Evolutionary conservation across 2,329 filamentous ascomycete genomes (phyloP).

Genomic region (Malbranchea zuffiana): DNA sequence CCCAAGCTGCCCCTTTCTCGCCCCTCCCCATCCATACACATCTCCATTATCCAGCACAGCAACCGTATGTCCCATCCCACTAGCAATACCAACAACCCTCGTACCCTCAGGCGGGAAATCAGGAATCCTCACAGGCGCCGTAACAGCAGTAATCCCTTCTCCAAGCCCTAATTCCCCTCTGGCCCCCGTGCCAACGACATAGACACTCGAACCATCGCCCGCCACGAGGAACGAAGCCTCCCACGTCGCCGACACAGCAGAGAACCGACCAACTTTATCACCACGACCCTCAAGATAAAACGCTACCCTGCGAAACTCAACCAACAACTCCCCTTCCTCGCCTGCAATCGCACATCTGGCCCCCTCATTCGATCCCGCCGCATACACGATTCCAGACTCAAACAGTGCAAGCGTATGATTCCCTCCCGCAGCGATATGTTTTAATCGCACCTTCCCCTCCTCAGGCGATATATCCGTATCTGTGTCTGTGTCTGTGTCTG

Average conservation of each 20-base stretch:
- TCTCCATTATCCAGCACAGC: constrained; percentile 62
- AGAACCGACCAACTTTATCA: constrained; percentile 23
- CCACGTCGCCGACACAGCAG: constrained; percentile 63
- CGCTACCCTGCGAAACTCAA: constrained; percentile 22
- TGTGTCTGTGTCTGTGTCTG: neutral
- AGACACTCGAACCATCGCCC: constrained; percentile 40
- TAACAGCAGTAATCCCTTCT: constrained; percentile 18
- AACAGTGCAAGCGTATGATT: constrained; percentile 75
- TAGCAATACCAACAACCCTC: constrained; percentile 53
- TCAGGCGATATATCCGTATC: neutral
- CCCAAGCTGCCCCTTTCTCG: constrained; percentile 75
- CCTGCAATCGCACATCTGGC: constrained; percentile 32
- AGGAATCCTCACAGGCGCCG: constrained; percentile 40
- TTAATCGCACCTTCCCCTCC: neutral
- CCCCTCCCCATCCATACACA: constrained; percentile 80
- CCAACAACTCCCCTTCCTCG: constrained; percentile 11
- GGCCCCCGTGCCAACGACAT: constrained; percentile 52
- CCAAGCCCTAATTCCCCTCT: constrained; percentile 66
- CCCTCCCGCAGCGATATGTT: constrained; percentile 53
- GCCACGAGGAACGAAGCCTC: constrained; percentile 56
- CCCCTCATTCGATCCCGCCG: constrained; percentile 50
- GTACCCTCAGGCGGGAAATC: constrained; percentile 54
- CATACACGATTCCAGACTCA: constrained; percentile 49
- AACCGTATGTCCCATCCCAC: constrained; percentile 68
- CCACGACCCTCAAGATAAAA: constrained; percentile 12